Conservation (phyloP, 495 filamentous ascomycete genomes). For the Physcia stellaris region DNA sequence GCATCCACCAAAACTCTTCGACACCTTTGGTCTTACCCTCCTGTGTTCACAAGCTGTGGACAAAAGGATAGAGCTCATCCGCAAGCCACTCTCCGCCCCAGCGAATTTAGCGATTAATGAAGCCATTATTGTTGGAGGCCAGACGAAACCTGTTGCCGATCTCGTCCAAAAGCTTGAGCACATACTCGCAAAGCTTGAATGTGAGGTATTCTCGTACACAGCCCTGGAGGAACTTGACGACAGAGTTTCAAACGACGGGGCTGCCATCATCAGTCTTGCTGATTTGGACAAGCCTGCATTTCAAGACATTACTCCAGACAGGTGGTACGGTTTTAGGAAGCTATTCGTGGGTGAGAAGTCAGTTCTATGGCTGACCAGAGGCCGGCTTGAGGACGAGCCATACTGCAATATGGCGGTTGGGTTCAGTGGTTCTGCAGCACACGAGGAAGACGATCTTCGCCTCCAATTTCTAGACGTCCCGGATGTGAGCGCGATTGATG, state of each 20-base stretch:
- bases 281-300: constrained; percentile 34
- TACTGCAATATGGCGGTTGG: constrained; percentile 26
- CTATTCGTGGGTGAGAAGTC: constrained; percentile 24
- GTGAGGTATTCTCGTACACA: background rate
- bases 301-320: constrained; percentile 19
- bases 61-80: constrained; percentile 10
- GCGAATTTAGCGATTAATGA: background rate
- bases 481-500: constrained; percentile 2
- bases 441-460: constrained; percentile 17
- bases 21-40: constrained; percentile 26
- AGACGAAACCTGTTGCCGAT: background rate
- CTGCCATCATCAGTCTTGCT: constrained; percentile 15
- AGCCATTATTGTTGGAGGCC: background rate
- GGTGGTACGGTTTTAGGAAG: constrained; percentile 18
- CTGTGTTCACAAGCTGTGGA: constrained; percentile 34
- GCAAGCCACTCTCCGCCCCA: background rate
- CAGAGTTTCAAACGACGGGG: background rate
- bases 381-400: constrained; percentile 20
- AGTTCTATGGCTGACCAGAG: constrained; percentile 29
- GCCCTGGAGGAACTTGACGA: background rate
- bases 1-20: too few relatives aligned
- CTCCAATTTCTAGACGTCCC: constrained; percentile 21
- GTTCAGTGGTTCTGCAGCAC: constrained; percentile 20
- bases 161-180: background rate
- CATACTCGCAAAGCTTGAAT: background rate